Evolutionary conservation across 2,329 filamentous ascomycete species (phyloP).

Genomic region (Byssothecium circinans): DNA sequence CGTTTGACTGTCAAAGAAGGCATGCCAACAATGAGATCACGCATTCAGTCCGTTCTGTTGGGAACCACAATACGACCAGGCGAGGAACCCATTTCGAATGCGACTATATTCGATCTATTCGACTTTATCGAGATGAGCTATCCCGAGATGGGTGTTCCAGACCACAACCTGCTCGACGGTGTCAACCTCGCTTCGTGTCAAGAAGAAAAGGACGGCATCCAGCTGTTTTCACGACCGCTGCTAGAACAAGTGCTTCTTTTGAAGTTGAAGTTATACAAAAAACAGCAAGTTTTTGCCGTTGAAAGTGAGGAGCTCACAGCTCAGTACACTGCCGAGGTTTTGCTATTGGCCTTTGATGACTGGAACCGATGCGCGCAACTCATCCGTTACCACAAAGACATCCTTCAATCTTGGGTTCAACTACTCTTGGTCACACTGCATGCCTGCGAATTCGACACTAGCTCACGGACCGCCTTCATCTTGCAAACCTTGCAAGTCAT

Average conservation of each 20-base stretch:
- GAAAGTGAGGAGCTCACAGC: slow-evolving; percentile 37
- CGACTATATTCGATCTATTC: slow-evolving; percentile 86
- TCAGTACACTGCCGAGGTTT: slow-evolving; percentile 53
- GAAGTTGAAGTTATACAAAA: slow-evolving; percentile 64
- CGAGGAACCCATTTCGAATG: slow-evolving; percentile 66
- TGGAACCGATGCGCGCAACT: slow-evolving; percentile 66
- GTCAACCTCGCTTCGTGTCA: slow-evolving; percentile 68
- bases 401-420: slow-evolving; percentile 82
- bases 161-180: slow-evolving; percentile 64
- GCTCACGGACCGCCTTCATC: slow-evolving; percentile 73
- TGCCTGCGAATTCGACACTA: slow-evolving; percentile 75
- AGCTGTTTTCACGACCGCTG: slow-evolving; percentile 69
- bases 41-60: slow-evolving; percentile 65
- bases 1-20: slow-evolving; percentile 72
- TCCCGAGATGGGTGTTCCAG: slow-evolving; percentile 49
- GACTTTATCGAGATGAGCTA: slow-evolving; percentile 78
- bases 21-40: slow-evolving; percentile 57
- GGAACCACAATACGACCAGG: slow-evolving; percentile 71
- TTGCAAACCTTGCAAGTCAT: slow-evolving; percentile 85
- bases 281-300: slow-evolving; percentile 44
- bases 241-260: slow-evolving; percentile 74
- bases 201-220: slow-evolving; percentile 58
- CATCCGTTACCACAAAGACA: slow-evolving; percentile 59
- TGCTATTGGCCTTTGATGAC: slow-evolving; percentile 64
- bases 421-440: slow-evolving; percentile 82